Percentiles rank a stretch among this genome's conserved stretches.
Evolutionary conservation across 805 yeast genomes (phyloP).

Genomic region (Cyberlindnera japonica): DNA sequence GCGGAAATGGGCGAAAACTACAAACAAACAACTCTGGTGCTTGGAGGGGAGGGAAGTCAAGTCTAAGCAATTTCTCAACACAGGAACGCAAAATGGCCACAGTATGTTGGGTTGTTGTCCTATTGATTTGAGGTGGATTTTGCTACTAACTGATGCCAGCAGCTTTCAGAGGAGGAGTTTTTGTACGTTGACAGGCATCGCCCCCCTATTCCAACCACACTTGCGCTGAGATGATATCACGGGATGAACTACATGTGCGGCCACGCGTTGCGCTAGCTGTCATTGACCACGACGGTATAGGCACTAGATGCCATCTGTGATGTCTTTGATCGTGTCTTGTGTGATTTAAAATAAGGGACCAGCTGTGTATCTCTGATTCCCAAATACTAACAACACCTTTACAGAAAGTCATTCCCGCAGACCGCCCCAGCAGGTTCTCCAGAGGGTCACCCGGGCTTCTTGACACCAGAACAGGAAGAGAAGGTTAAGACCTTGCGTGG

Average conservation of each 20-base stretch:
- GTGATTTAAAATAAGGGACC: too few relatives aligned
- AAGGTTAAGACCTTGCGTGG: constrained; percentile 56
- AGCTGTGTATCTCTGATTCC: too few relatives aligned
- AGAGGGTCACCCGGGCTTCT: constrained; percentile 79
- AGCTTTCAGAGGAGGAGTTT: constrained; percentile 1
- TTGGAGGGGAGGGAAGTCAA: too few relatives aligned
- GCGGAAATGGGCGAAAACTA: too few relatives aligned
- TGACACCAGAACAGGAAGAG: constrained; percentile 64
- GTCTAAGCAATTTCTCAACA: neutral
- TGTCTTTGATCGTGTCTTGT: too few relatives aligned
- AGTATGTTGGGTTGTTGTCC: too few relatives aligned
- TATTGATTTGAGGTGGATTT: too few relatives aligned
- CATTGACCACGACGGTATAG: too few relatives aligned
- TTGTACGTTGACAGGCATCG: neutral
- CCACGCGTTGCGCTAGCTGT: too few relatives aligned
- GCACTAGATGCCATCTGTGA: too few relatives aligned
- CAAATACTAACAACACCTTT: constrained; percentile 5
- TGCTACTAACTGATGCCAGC: neutral
- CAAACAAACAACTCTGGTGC: too few relatives aligned
- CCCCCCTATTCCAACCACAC: neutral
- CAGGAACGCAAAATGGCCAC: neutral
- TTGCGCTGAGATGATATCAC: neutral
- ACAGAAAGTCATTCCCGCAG: constrained; percentile 61
- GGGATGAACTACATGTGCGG: too few relatives aligned
- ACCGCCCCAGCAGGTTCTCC: constrained; percentile 55